A percentile compares a stretch with the other conserved stretches of the same genome.
These are phyloP conservation scores for Boletellus ananiceps DNA, from an alignment of 768 basidiomycete species.

Conservation along the genomic window DNA sequence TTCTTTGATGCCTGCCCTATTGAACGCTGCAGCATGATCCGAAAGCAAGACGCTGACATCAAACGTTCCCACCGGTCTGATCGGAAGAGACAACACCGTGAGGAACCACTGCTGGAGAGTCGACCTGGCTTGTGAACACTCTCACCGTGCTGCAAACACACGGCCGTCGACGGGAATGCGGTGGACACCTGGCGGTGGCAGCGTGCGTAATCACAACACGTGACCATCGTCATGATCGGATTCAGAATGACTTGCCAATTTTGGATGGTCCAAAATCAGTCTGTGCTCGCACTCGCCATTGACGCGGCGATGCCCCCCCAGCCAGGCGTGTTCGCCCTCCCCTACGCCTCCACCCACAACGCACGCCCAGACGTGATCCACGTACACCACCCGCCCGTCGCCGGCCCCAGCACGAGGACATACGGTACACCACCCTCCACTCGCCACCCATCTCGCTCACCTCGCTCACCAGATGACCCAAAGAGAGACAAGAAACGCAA, in stretches of 20 bases:
- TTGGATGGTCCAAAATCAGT: slow-evolving; percentile 13
- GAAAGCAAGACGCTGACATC: no score
- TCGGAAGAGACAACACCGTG: no score
- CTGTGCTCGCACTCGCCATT: not conserved
- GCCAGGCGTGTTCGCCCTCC: slow-evolving; percentile 61
- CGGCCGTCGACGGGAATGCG: no score
- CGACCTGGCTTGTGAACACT: no score
- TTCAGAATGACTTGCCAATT: slow-evolving; percentile 16
- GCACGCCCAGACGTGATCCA: slow-evolving; percentile 35
- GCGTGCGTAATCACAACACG: not conserved
- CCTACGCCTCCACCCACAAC: slow-evolving; percentile 48
- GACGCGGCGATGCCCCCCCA: slow-evolving; percentile 55
- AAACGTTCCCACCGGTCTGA: no score
- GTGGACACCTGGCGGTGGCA: no score
- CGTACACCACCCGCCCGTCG: slow-evolving; percentile 37
- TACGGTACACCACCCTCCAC: slow-evolving; percentile 33
- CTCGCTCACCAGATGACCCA: slow-evolving; percentile 36
- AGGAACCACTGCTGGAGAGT: no score
- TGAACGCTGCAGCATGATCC: no score
- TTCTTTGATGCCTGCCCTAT: no score
- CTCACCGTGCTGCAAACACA: no score
- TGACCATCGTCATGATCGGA: slow-evolving; percentile 24
- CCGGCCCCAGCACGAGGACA: slow-evolving; percentile 41
- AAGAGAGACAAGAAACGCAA: slow-evolving; percentile 66
- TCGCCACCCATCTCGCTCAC: slow-evolving; percentile 26